Base-by-base conservation (phyloP, 768 basidiomycete species). In the Suillus tomentosus region DNA sequence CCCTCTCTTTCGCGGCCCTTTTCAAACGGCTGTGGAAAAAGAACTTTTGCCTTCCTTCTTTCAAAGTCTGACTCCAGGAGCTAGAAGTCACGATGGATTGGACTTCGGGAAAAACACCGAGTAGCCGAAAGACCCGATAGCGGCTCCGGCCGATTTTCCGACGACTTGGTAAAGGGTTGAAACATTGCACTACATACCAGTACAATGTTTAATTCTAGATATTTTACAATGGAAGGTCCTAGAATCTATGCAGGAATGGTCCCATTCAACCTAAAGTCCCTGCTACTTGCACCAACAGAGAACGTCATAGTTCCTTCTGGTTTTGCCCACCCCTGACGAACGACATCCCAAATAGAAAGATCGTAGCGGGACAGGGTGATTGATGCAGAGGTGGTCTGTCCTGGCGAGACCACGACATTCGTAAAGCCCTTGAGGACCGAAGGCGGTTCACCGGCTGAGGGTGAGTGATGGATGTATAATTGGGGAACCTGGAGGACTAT, bases 341-440 rank as follows among this genome's bases (percentile, higher is more conserved):
- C 82, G 1, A 83, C 84, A 73, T 94, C 90, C 94, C 92, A 94
- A 62, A 91, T 81, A 24, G 86, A 89, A 68, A 92, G 69, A 67
- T 90, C 88, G 68, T 91, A 87, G 42, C 88, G 80, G 15, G 90
- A 87, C 39, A 93, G 78, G 9, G 79, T 82, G 68, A 93, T 81
- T 7, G 78, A 81, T 2, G 87, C 85, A 9, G 65, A 73, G 63
- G 73, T 73, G 31, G 71, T 80, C 70, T 87, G 73, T 2, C 84
- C 84, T 1, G 86, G 80, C 2, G 69, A 58, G 0, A 90, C 66
- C 10, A 80, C 78, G 37, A 87, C 76, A 69, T 90, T 79, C 15
- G 83, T 84, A 78, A 94, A 93, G 3, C 91, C 91, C 66, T 83
- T 85, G 39, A 91, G 79, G 39, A 93, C 71, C 3, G 85, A 85